Percentiles rank a stretch among this genome's conserved stretches.
These are phyloP conservation scores for Volutella citrinella DNA, from an alignment of 2,329 filamentous ascomycete species.

Conservation along the genomic window DNA sequence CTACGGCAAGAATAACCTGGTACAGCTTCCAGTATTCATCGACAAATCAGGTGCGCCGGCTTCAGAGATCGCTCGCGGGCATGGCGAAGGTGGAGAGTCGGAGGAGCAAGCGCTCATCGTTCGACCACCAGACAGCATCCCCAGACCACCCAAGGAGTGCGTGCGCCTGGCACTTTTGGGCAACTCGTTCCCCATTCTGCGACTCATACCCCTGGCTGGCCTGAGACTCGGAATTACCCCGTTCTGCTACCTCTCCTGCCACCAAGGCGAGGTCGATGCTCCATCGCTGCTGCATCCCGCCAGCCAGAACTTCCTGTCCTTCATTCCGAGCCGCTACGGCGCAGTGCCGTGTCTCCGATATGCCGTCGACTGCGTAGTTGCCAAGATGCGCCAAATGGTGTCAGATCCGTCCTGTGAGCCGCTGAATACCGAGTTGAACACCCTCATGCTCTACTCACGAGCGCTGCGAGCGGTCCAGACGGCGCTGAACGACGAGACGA, in stretches of 20 bases:
- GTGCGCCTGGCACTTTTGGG: too few relatives aligned
- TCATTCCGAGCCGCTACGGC: slow-evolving; percentile 6
- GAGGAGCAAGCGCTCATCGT: background rate
- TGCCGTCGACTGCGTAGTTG: slow-evolving; percentile 8
- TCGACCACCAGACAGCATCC: background rate
- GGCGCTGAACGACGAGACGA: slow-evolving; percentile 8
- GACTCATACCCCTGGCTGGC: slow-evolving; percentile 7
- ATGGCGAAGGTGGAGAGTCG: background rate
- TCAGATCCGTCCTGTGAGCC: background rate
- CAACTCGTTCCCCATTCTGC: background rate
- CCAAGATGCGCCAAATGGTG: slow-evolving; percentile 6
- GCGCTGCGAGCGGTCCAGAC: slow-evolving; percentile 8
- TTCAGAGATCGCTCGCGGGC: background rate
- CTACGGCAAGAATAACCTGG: slow-evolving; percentile 8
- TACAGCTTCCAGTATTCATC: slow-evolving; percentile 5
- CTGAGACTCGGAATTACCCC: slow-evolving; percentile 6
- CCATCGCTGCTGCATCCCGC: slow-evolving; percentile 1
- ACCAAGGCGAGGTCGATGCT: too few relatives aligned
- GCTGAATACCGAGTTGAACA: background rate
- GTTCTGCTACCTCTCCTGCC: slow-evolving; percentile 1
- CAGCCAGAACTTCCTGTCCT: background rate
- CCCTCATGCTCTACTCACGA: slow-evolving; percentile 6
- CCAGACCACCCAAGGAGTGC: too few relatives aligned
- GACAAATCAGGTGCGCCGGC: background rate
- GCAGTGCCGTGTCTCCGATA: slow-evolving; percentile 1